Evolutionary conservation across 106 monocot genomes (phyloP), one percentile per base, ranked within the genome.

Genomic region (Narthecium ossifragum): DNA sequence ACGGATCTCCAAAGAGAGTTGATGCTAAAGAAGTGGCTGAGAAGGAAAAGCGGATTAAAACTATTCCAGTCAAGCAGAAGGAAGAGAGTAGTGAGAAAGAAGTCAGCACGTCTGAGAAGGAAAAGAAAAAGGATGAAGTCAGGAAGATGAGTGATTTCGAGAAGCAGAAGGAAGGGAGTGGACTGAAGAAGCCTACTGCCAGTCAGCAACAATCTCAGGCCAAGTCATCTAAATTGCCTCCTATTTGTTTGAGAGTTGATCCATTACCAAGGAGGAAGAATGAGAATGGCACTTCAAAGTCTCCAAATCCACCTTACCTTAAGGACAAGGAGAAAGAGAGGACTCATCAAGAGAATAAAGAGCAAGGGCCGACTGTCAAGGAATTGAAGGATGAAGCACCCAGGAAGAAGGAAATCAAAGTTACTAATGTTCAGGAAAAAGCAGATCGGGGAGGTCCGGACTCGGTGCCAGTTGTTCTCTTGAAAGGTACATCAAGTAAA

Each of bases 181-280:
- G 46, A 9, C 45, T 18, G 0, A 53, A 48, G 15, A 52, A 59
- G 47, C 15, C 21, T 38, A 64, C 41, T 53, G 50, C 26, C 12
- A 53, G 51, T 3, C 65, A 71, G 24, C 49, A 57, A 34, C 18
- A 51, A 33, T 45, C 67, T n/a, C 66, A 46, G 18, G 26, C 1
- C 2, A 67, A 67, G 38, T 8, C 52, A 29, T 67, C 75, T 20
- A 88, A 83, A 56, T 50, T 88, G 15, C 80, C 80, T 26, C 83
- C 88, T 73, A 61, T 88, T 51, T 88, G 88, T 62, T 57, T 88
- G 58, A 83, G 83, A 50, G 70, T 88, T 51, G 80, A 83, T 46
- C 83, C 83, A 2, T 57, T 80, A 51, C 80, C 83, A 10, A 73
- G 39, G 52, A 83, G 68, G 57, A 88, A 72, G 59, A 27, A 6